Conservation (phyloP, 768 basidiomycete species). For the Austroboletus festivus region DNA sequence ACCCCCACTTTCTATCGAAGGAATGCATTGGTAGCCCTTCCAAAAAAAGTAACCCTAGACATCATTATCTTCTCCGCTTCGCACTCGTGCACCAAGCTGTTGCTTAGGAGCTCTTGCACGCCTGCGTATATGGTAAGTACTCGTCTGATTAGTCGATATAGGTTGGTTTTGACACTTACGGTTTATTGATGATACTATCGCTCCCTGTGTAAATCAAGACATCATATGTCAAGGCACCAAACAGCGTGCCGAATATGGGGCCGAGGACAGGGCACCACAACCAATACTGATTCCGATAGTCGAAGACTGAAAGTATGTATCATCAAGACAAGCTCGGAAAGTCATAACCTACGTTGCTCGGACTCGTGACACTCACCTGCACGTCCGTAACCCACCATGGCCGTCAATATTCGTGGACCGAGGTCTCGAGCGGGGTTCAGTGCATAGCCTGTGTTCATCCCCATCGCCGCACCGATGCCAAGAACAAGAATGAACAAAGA, state of each 20-base stretch:
- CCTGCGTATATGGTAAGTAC: no score
- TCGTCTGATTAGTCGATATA: not conserved
- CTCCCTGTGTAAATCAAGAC: slow-evolving; percentile 48
- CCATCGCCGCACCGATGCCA: slow-evolving; percentile 51
- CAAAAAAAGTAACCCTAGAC: slow-evolving; percentile 1
- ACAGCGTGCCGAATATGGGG: slow-evolving; percentile 51
- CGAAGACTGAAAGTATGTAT: slow-evolving; percentile 9
- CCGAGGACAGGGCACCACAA: slow-evolving; percentile 60
- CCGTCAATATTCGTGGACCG: slow-evolving; percentile 58
- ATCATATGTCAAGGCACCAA: slow-evolving; percentile 56
- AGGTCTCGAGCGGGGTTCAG: slow-evolving; percentile 67
- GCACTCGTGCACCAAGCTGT: not conserved
- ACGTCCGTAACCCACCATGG: slow-evolving; percentile 62
- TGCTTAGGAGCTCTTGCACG: no score
- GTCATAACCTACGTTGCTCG: slow-evolving; percentile 34
- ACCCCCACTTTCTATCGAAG: no score
- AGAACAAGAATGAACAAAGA: slow-evolving; percentile 52
- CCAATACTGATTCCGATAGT: slow-evolving; percentile 57
- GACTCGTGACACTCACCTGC: slow-evolving; percentile 12
- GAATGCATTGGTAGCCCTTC: no score
- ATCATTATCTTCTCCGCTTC: not conserved
- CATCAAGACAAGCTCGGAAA: not conserved
- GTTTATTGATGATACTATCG: slow-evolving; percentile 49
- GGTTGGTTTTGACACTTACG: slow-evolving; percentile 30
- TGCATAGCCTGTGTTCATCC: slow-evolving; percentile 61